Conservation (phyloP, 768 basidiomycete genomes). For the Collybia sp. region DNA sequence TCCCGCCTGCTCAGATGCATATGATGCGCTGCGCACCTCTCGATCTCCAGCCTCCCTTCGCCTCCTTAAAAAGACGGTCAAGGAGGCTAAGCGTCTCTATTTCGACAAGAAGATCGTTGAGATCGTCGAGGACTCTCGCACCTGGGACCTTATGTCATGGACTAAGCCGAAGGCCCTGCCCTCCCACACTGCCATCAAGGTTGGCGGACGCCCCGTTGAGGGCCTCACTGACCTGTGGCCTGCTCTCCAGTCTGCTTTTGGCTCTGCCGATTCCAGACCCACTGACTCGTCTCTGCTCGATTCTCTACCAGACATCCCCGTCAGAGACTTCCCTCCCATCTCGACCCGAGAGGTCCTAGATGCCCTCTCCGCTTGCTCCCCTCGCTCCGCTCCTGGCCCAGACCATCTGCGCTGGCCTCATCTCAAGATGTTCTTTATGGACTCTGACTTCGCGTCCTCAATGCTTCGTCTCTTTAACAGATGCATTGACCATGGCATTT, state of each 20-base stretch:
- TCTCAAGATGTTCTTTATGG: not conserved
- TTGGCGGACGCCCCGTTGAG: not conserved
- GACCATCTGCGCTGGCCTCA: not conserved
- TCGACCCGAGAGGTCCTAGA: not conserved
- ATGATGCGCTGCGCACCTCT: no score
- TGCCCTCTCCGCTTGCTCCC: not conserved
- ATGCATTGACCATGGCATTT: not conserved
- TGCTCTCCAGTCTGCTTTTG: not conserved
- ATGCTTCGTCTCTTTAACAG: not conserved
- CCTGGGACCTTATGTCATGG: slow-evolving; percentile 3
- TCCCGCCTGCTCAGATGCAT: no score
- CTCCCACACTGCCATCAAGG: not conserved
- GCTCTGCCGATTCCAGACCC: not conserved
- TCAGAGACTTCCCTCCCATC: not conserved
- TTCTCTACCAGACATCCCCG: not conserved
- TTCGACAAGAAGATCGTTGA: not conserved
- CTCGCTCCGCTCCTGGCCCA: not conserved
- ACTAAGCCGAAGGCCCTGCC: not conserved
- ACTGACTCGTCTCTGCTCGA: not conserved
- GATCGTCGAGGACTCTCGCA: not conserved
- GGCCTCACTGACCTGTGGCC: not conserved
- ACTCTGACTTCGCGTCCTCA: no score
- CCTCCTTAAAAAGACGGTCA: not conserved
- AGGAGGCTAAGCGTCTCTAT: not conserved
- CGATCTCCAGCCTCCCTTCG: no score